phyloP scores from a whole-genome alignment of 306 rosid species.

The Styphnolobium japonicum region DNA sequence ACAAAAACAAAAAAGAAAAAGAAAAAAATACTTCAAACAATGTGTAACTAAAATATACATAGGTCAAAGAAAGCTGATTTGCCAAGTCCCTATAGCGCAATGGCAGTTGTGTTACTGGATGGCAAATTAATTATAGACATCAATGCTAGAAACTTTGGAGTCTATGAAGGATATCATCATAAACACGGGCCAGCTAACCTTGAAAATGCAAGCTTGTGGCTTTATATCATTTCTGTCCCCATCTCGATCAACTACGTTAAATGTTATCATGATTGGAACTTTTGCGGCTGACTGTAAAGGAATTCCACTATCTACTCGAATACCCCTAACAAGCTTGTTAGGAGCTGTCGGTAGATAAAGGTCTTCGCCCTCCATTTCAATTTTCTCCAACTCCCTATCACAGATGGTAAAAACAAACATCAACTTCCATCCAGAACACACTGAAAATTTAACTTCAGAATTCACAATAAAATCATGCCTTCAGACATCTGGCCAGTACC shows the following conservation, averaged over 20 bases:
- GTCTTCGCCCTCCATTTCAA: slow-evolving; percentile 80
- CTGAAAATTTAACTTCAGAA: not conserved
- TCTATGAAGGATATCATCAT: not conserved
- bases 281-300: slow-evolving; percentile 98
- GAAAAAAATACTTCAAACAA: not conserved
- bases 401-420: slow-evolving; percentile 20
- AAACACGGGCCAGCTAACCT: slow-evolving; percentile 49
- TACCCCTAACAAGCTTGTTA: slow-evolving; percentile 80
- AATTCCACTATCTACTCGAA: slow-evolving; percentile 91
- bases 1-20: no score
- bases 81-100: not conserved
- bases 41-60: not conserved
- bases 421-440: slow-evolving; percentile 5
- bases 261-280: slow-evolving; percentile 96
- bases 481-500: slow-evolving; percentile 43
- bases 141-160: slow-evolving; percentile 8
- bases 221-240: slow-evolving; percentile 69
- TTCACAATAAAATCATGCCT: slow-evolving; percentile 36
- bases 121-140: not conserved
- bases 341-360: slow-evolving; percentile 94
- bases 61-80: not conserved
- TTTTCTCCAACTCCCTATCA: slow-evolving; percentile 89
- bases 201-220: slow-evolving; percentile 98
- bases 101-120: slow-evolving; percentile 6
- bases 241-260: slow-evolving; percentile 74